Evolutionary conservation across 352 stramenopile species (phyloP), one percentile per base, ranked within the genome.

Genomic region (Globisporangium abappressorium): DNA sequence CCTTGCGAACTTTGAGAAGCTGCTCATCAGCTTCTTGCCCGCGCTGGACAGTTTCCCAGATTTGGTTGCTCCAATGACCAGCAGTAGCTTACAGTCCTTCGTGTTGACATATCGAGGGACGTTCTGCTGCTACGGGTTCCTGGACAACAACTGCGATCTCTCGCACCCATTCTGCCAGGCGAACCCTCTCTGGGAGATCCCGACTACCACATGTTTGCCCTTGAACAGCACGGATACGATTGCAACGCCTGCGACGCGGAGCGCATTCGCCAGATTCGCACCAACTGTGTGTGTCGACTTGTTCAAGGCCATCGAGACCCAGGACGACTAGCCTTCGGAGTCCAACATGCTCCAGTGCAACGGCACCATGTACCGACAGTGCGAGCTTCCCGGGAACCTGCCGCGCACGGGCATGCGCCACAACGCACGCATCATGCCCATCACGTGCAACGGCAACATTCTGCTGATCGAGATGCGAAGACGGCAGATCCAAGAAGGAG

Each of bases 391-490:
- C 5, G 62, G 36, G 14, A 33, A 41, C 38, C 46, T 6, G 11
- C 24, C 22, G 22, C 62, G 14, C 18, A 43, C 59, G 6, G 70
- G 64, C 34, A 78, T 81, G 26, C 78, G 75, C 34, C 74, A 65
- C 22, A 65, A 41, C 41, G 12, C n/a, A 22, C 58, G 58, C 28
- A 64, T 64, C 24, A 65, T 65, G 41, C 24, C 41, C 22, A 41
- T 65, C 38, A 57, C 22, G 59, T 65, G 59, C 47, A 57, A 57
- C 18, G 22, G 41, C 41, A 65, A 65, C n/a, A 22, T 43, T 15
- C 46, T 47, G 47, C 8, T 41, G 26, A 65, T 65, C 11, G 26
- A 57, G 30, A 65, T 65, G 60, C 60, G 59, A 24, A 26, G 46
- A 11, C 24, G 30, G 47, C 43, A 65, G 24, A 57, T 65, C 20